Evolutionary conservation across 2,329 filamentous ascomycete species (phyloP), one percentile per base, ranked within the genome.

Genomic region (Ceratocystis huliohia): DNA sequence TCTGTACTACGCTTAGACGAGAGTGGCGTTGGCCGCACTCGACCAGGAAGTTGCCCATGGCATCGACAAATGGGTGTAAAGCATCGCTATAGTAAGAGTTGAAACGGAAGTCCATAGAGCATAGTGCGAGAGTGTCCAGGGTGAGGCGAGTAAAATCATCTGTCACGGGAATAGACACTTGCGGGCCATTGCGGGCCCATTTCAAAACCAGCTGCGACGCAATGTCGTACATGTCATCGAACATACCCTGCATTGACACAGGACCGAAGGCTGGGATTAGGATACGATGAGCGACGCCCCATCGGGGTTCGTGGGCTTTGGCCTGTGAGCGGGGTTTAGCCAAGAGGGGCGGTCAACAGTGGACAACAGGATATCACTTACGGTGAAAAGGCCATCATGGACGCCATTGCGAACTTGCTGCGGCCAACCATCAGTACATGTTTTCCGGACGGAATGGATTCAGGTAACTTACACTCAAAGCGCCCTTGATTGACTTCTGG

Each of bases 71-170:
- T 0, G 87, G 87, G 70, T 91, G 88, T 73, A 87, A 76, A 7
- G 84, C 78, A 15, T 88, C 82, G 33, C 79, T 79, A 72, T 91
- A 91, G 74, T 86, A 90, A 0, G 83, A 86, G 74, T 91, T 91
- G 79, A 91, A 91, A 20, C 88, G 84, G 68, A 80, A 87, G 46
- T 82, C 82, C 84, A 89, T 87, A n/a, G 83, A 78, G 73, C 86
- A 88, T 2, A 91, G 79, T 1, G 85, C 86, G 7, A 91, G 80
- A 0, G 87, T 88, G 72, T 91, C 88, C 1, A 91, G 79, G 0
- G 88, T 84, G 41, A 91, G 76, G n/a, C 87, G 81, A 1, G 87
- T 89, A 69, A 89, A 88, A 73, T 89, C 86, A 20, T 87, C 84
- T 0, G 82, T 80, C 0, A 83, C 82, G 57, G 79, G 76, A 67